Conservation (phyloP, 495 filamentous ascomycete genomes). For the Penicillium dipodomyicola region DNA sequence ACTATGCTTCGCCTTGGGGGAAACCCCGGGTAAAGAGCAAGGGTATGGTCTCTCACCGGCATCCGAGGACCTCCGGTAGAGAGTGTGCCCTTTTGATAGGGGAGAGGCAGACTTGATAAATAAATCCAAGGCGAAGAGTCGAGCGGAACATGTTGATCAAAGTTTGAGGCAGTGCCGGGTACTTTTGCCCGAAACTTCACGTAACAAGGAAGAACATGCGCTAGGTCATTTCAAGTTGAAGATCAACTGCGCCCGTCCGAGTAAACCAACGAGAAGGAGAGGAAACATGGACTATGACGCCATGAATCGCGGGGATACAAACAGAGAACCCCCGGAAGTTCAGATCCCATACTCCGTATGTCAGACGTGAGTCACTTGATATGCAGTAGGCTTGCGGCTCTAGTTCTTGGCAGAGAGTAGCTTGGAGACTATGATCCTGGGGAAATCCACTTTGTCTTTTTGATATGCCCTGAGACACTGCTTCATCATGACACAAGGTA, state of each 20-base stretch:
- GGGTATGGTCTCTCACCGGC: not conserved
- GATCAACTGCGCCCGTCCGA: conserved; percentile 19
- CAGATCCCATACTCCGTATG: not conserved
- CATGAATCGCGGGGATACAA: conserved; percentile 4
- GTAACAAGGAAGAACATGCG: conserved; percentile 9
- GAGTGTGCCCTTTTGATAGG: not conserved
- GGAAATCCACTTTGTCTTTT: conserved; percentile 2
- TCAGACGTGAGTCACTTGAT: conserved; percentile 32
- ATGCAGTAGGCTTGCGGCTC: conserved; percentile 25
- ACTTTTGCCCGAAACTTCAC: conserved; percentile 18
- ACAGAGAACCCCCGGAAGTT: not conserved
- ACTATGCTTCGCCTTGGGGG: not conserved
- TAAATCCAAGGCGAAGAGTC: conserved; percentile 4
- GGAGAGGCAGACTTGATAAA: conserved; percentile 10
- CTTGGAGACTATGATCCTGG: not conserved
- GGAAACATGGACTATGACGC: conserved; percentile 19
- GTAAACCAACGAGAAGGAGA: conserved; percentile 15
- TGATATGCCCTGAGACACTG: not conserved
- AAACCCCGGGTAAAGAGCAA: conserved; percentile 6
- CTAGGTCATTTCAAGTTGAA: conserved; percentile 14
- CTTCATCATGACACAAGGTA: conserved; percentile 22
- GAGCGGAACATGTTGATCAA: conserved; percentile 16
- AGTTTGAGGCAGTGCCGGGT: conserved; percentile 13
- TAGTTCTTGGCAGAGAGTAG: not conserved
- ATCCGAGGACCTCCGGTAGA: not conserved